These are phyloP conservation scores for Baudoinia panamericana DNA, from an alignment of 495 filamentous ascomycete genomes.

Conservation along the genomic window DNA sequence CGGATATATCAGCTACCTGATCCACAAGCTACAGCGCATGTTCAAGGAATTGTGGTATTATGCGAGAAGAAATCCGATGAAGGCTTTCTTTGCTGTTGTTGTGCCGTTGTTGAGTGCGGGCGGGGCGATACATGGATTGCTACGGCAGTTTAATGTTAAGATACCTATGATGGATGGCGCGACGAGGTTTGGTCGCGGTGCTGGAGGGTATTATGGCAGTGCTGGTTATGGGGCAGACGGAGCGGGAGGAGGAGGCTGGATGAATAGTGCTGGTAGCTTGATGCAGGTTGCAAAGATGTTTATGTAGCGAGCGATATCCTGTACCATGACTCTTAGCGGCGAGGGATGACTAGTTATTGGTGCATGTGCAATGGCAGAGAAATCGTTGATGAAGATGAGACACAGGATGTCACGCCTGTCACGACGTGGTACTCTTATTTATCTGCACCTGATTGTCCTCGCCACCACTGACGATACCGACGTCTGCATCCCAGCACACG, in stretches of 20 bases:
- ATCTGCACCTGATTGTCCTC: slow-evolving; percentile 91
- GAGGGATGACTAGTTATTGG: too few species aligned
- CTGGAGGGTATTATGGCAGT: slow-evolving; percentile 38
- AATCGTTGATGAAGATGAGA: too few species aligned
- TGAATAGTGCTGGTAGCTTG: slow-evolving; percentile 25
- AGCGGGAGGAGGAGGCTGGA: slow-evolving; percentile 16
- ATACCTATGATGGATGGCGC: slow-evolving; percentile 36
- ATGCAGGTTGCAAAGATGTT: slow-evolving; percentile 27
- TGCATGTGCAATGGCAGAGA: too few species aligned
- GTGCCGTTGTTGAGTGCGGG: slow-evolving; percentile 66
- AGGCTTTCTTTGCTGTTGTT: slow-evolving; percentile 72
- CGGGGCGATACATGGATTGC: slow-evolving; percentile 58
- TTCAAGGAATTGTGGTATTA: slow-evolving; percentile 63
- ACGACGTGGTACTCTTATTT: slow-evolving; percentile 46
- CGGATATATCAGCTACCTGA: slow-evolving; percentile 57
- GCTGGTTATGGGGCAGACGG: slow-evolving; percentile 23
- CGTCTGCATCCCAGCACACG: slow-evolving; percentile 67
- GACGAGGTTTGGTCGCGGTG: slow-evolving; percentile 15
- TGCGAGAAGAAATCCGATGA: slow-evolving; percentile 63
- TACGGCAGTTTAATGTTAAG: slow-evolving; percentile 61
- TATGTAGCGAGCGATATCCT: too few species aligned
- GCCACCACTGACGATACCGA: slow-evolving; percentile 82
- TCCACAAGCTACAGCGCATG: slow-evolving; percentile 57
- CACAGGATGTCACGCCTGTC: too few species aligned
- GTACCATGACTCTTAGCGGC: too few species aligned